A percentile compares a stretch with the other conserved stretches of the same genome.
Conservation (phyloP, 1,284 basidiomycete species). For the Stygiomarasmius scandens region DNA sequence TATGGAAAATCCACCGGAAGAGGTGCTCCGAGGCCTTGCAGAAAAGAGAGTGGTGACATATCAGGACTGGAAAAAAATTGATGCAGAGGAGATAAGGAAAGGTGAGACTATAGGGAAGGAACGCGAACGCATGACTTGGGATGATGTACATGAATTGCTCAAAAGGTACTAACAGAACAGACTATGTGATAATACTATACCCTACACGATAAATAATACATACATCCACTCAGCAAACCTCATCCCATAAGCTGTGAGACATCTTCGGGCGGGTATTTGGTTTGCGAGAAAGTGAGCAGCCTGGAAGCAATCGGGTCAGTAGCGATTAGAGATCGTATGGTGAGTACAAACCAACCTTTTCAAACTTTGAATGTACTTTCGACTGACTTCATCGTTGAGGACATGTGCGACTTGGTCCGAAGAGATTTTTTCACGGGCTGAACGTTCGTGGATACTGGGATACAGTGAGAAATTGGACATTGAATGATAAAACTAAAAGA, state of each 20-base stretch:
- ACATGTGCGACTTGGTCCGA: conserved; percentile 97
- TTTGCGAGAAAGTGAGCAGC: conserved; percentile 92
- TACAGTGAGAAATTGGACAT: conserved; percentile 6
- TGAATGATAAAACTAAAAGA: conserved; percentile 2
- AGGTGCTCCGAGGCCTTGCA: conserved; percentile 56
- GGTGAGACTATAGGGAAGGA: conserved; percentile 69
- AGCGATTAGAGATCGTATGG: conserved; percentile 3
- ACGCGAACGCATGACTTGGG: conserved; percentile 78
- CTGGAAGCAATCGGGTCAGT: conserved; percentile 39
- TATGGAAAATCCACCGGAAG: conserved; percentile 49
- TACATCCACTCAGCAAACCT: conserved; percentile 14
- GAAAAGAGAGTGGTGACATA: conserved; percentile 54
- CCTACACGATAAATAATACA: no score
- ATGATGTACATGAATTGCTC: conserved; percentile 50
- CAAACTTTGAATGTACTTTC: conserved; percentile 98
- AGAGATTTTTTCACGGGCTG: conserved; percentile 95
- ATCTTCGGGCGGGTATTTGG: conserved; percentile 90
- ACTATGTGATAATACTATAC: not conserved
- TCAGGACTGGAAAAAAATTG: conserved; percentile 68
- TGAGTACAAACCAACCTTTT: conserved; percentile 68
- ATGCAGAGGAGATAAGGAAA: conserved; percentile 65
- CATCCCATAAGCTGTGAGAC: conserved; percentile 91
- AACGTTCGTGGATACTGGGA: conserved; percentile 92
- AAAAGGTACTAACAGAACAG: not conserved
- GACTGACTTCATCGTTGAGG: conserved; percentile 96